Base-by-base conservation (phyloP, 2,329 filamentous ascomycete species). In the Thelonectria discophora region DNA sequence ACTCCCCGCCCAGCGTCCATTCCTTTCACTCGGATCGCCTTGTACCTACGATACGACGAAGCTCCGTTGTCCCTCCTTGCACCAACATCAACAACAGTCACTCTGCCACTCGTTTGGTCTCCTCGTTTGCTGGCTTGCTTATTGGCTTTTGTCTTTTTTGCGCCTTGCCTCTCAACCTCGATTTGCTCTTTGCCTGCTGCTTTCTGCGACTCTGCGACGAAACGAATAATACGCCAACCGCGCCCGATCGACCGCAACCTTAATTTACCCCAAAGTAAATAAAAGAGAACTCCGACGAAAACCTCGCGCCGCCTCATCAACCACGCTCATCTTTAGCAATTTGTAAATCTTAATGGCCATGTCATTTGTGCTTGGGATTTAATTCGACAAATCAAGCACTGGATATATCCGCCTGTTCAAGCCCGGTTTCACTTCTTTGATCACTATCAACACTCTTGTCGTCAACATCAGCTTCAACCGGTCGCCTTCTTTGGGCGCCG, bases 261-360 rank as follows among this genome's bases (percentile, higher is more conserved):
- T 58, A 39, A 40, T 34, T 21, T 43, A 13, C 46, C 48, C 58
- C 61, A 52, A 60, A 37, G 34, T 37, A 27, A n/a, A 10, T 30
- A 27, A 30, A 30, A 30, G 45, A 24, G 45, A 47, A 47, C 45
- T n/a, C n/a, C 45, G 45, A 47, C 45, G 27, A 21, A 21, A 13
- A 37, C 15, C 21, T 47, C 21, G 58, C 48, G 54, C 53, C 51
- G 58, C 60, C 34, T 51, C 48, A 58, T 51, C 48, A 58, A 51
- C 37, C 47, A 60, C 53, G 42, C 48, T 56, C 32, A 65, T 40
- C 55, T 37, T 51, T 53, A 65, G 56, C 53, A 50, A 53, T 39
- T 47, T 59, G 40, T 61, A 59, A 63, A 57, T 49, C 51, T 66
- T 67, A 46, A 73, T 73, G 68, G 66, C 64, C 63, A 65, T 60